phyloP scores from a whole-genome alignment of 495 filamentous ascomycete species.

The Oleoguttula mirabilis region DNA sequence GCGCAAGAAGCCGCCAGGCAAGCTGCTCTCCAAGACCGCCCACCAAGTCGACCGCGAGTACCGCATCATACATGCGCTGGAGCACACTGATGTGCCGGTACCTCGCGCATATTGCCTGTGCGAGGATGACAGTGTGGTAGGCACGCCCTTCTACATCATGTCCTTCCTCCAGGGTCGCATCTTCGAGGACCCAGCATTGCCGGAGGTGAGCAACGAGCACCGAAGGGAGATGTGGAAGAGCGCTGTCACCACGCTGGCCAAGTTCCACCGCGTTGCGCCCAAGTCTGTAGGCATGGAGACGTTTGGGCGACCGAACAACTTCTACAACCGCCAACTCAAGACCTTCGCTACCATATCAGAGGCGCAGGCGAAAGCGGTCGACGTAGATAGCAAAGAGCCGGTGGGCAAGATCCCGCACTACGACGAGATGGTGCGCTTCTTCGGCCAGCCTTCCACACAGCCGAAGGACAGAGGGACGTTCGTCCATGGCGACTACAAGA shows the following conservation, averaged over 20 bases:
- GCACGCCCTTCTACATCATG: constrained; percentile 95
- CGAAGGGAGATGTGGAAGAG: constrained; percentile 74
- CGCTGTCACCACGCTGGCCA: constrained; percentile 71
- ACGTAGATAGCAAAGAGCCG: constrained; percentile 59
- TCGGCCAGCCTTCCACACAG: constrained; percentile 52
- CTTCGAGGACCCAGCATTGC: constrained; percentile 77
- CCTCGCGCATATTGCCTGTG: constrained; percentile 79
- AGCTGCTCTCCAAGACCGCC: constrained; percentile 80
- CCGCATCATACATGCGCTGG: constrained; percentile 73
- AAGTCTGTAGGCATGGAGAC: constrained; percentile 49
- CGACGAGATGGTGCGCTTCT: constrained; percentile 67
- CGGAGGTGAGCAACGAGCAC: constrained; percentile 55
- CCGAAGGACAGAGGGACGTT: constrained; percentile 66
- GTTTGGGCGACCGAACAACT: constrained; percentile 65
- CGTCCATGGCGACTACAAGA: constrained; percentile 95
- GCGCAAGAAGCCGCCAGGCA: constrained; percentile 91
- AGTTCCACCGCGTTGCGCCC: constrained; percentile 65
- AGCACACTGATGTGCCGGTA: constrained; percentile 66
- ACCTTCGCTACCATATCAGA: constrained; percentile 68
- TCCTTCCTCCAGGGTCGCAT: constrained; percentile 84
- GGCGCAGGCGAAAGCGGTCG: constrained; percentile 60
- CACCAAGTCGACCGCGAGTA: constrained; percentile 95
- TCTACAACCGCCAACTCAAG: constrained; percentile 76
- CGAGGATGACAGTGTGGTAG: constrained; percentile 64
- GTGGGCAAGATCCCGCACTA: constrained; percentile 80